Evolutionary conservation across 495 filamentous ascomycete genomes (phyloP).

Genomic region (Massariosphaeria phaeospora): DNA sequence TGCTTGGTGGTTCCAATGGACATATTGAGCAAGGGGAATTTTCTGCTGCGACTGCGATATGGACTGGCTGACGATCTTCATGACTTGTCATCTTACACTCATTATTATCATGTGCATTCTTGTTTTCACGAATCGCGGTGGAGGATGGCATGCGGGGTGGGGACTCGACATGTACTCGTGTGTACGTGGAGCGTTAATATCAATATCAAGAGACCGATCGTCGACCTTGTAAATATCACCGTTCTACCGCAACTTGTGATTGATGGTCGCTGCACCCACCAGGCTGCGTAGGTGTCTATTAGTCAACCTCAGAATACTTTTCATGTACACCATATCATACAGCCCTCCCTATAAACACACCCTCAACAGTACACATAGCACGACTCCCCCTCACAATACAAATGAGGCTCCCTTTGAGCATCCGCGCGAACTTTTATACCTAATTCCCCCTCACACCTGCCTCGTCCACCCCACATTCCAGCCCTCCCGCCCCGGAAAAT

Average conservation of each 20-base stretch:
- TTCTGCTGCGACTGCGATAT: background rate
- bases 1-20: slow-evolving; percentile 14
- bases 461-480: slow-evolving; percentile 73
- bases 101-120: slow-evolving; percentile 20
- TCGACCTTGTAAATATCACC: background rate
- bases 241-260: too few species aligned
- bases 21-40: slow-evolving; percentile 12
- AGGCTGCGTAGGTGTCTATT: background rate
- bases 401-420: too few species aligned
- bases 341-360: background rate
- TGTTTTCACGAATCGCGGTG: too few species aligned
- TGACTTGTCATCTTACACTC: slow-evolving; percentile 28
- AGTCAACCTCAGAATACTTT: background rate
- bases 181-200: slow-evolving; percentile 15
- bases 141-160: too few species aligned
- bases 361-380: background rate
- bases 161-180: too few species aligned
- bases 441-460: background rate
- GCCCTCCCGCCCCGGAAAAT: slow-evolving; percentile 63
- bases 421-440: too few species aligned
- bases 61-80: slow-evolving; percentile 3
- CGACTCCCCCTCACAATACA: too few species aligned
- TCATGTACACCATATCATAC: background rate
- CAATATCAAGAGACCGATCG: background rate
- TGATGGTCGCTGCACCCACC: too few species aligned